Base-by-base conservation (phyloP, 208 protist species). In the Leishmania braziliensis region DNA sequence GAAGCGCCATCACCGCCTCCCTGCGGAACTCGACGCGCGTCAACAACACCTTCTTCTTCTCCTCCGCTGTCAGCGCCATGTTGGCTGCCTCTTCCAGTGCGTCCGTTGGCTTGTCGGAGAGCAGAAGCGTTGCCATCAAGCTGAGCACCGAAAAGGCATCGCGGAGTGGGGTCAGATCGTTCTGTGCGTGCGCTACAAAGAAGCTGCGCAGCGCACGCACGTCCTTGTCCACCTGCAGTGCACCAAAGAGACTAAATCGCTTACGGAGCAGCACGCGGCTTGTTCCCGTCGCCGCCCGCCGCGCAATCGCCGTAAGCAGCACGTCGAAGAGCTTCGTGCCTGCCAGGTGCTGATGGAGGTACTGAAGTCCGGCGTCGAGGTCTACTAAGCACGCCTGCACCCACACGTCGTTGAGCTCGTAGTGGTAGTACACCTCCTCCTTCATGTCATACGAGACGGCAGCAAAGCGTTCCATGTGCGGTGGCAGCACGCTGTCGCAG, bases 351-450 rank as follows among this genome's bases (percentile, higher is more conserved):
- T 82, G 66, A 29, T 80, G 77, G 54, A 93, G 78, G 72, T 91
- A 89, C n/a, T 88, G 58, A 9, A 95, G 75, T 10, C 85, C 60
- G 0, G 78, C 77, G n/a, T 77, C 79, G 53, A 86, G 84, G 46
- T 88, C 89, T 48, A 86, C 70, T 36, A 95, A 71, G 66, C 84
- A 93, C 29, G 85, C 85, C 84, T 95, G 90, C 83, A 91, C 94
- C 92, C 94, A 97, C 78, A 90, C 91, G 77, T 97, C 92, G 73
- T 89, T 93, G 72, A 97, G 66, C 80, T 97, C 94, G 71, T 92
- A 94, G 66, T 94, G 90, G 81, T 93, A 96, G 83, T 94, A 93
- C 43, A 86, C 77, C 56, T 91, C 90, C 82, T 97, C 91, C 70
- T 88, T 89, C 53, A 96, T 77, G 56, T 87, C 80, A 80, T 97